Evolutionary conservation across 306 rosid genomes (phyloP).

Genomic region (Castanea sativa): DNA sequence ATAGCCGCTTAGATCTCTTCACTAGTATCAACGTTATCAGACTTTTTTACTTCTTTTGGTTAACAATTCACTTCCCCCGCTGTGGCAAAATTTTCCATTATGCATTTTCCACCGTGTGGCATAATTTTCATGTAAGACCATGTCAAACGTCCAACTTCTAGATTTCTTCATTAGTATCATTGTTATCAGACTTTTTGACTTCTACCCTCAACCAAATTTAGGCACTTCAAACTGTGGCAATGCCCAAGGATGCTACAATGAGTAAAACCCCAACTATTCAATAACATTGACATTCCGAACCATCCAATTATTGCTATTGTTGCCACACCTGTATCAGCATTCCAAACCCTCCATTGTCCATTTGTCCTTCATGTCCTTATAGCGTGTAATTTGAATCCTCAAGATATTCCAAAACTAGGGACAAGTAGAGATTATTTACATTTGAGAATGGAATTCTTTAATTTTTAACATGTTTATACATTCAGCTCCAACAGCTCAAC

Average conservation of each 20-base stretch:
- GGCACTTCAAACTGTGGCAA: constrained; percentile 80
- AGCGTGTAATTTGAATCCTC: constrained; percentile 76
- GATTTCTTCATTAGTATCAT: too few species aligned
- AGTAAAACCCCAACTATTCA: constrained; percentile 80
- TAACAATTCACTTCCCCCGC: too few species aligned
- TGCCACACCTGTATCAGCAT: constrained; percentile 51
- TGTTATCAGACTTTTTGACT: too few species aligned
- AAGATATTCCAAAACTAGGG: constrained; percentile 90
- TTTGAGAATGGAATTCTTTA: constrained; percentile 15
- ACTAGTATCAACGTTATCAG: too few species aligned
- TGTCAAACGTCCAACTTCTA: too few species aligned
- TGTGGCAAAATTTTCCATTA: too few species aligned
- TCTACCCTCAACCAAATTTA: constrained; percentile 10
- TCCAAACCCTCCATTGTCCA: constrained; percentile 79
- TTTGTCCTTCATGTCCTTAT: constrained; percentile 67
- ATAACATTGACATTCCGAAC: constrained; percentile 77
- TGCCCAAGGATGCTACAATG: constrained; percentile 95
- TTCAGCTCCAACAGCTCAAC: constrained; percentile 71
- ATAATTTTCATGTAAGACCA: too few species aligned
- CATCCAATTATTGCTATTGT: constrained; percentile 70
- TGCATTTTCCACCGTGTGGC: too few species aligned
- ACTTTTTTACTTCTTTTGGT: too few species aligned
- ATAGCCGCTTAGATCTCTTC: too few species aligned
- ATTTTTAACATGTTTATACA: constrained; percentile 73
- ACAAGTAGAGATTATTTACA: constrained; percentile 49